These are phyloP conservation scores for Talaromyces pinophilus DNA, from an alignment of 2,329 filamentous ascomycete genomes.

Conservation along the genomic window DNA sequence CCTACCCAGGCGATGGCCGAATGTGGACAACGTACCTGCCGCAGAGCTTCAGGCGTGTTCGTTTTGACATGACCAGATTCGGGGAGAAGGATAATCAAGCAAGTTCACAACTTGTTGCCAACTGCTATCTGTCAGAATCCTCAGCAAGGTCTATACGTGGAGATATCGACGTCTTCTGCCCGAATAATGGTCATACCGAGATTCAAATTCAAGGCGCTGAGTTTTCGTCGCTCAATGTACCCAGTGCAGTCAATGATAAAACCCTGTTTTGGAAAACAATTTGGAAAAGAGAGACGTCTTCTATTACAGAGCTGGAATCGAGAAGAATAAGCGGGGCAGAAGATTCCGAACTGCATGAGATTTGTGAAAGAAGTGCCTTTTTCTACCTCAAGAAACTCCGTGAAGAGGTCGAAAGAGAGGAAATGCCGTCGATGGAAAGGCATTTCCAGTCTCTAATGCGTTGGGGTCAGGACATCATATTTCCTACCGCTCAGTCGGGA, in stretches of 20 bases:
- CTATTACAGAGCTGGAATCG: background rate
- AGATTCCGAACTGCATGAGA: background rate
- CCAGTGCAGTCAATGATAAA: background rate
- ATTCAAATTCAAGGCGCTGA: background rate
- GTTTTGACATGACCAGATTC: conserved; percentile 5
- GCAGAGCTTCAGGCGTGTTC: conserved; percentile 11
- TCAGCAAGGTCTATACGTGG: background rate
- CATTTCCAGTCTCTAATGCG: conserved; percentile 2
- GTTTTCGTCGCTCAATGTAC: conserved; percentile 1
- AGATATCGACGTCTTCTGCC: conserved; percentile 5
- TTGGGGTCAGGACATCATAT: background rate
- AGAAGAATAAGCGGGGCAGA: background rate
- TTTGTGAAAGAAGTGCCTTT: conserved; percentile 13
- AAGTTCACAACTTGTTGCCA: background rate
- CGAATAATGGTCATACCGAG: background rate
- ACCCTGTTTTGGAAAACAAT: background rate
- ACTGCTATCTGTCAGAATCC: conserved; percentile 2
- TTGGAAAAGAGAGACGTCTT: background rate
- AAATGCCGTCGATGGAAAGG: background rate
- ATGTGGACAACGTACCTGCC: conserved; percentile 28
- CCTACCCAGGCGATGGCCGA: conserved; percentile 18
- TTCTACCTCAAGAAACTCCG: conserved; percentile 24
- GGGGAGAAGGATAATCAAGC: background rate
- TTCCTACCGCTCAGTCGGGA: conserved; percentile 7
- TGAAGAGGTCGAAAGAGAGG: conserved; percentile 9